phyloP scores from a whole-genome alignment of 352 stramenopile species.

The Globisporangium yorkense region DNA sequence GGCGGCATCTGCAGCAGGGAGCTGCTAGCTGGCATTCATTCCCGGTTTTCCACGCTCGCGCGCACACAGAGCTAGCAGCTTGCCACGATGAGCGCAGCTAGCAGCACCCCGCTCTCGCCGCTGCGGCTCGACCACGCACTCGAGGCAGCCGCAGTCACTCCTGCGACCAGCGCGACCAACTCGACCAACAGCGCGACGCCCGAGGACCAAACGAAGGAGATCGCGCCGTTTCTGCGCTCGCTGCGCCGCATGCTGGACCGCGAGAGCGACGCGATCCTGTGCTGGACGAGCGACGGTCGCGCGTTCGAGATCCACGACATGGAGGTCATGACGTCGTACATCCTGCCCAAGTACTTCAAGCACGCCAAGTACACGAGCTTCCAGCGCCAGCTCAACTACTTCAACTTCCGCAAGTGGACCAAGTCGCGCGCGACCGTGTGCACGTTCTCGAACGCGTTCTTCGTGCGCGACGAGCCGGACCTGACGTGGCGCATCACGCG shows the following conservation, averaged over 20 bases:
- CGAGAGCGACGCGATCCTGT: slow-evolving; percentile 42
- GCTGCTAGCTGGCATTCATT: neutral
- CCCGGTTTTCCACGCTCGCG: neutral
- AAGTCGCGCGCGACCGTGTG: slow-evolving; percentile 64
- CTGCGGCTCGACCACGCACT: neutral
- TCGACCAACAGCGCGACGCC: slow-evolving; percentile 2
- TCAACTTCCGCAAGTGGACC: slow-evolving; percentile 85
- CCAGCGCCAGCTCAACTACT: slow-evolving; percentile 90
- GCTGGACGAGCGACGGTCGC: slow-evolving; percentile 47
- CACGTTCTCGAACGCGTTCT: slow-evolving; percentile 74
- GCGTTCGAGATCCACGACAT: slow-evolving; percentile 76
- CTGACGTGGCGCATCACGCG: slow-evolving; percentile 61
- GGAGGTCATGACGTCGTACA: slow-evolving; percentile 59
- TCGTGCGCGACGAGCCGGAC: slow-evolving; percentile 51
- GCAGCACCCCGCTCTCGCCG: neutral
- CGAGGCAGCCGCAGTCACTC: neutral
- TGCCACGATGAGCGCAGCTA: too few relatives aligned
- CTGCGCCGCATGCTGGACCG: slow-evolving; percentile 52
- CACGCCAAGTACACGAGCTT: slow-evolving; percentile 83
- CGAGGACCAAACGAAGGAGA: slow-evolving; percentile 31
- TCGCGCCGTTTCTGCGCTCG: slow-evolving; percentile 55
- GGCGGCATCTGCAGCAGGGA: neutral
- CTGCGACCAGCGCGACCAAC: neutral
- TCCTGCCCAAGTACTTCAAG: slow-evolving; percentile 85
- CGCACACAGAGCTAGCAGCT: neutral